phyloP scores from a whole-genome alignment of 495 filamentous ascomycete species.

The Neurospora terricola region DNA sequence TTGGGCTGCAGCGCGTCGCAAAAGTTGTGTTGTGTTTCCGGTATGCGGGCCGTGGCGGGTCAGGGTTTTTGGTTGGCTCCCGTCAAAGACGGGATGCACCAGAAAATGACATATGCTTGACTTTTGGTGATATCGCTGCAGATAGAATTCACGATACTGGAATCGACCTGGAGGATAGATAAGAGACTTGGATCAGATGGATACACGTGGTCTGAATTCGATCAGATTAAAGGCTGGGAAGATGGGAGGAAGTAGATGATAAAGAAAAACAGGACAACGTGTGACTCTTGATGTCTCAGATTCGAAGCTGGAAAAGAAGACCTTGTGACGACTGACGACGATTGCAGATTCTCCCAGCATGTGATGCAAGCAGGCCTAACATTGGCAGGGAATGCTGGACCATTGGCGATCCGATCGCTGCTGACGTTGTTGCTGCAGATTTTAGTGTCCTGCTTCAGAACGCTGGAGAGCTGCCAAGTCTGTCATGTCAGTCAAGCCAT shows the following conservation, averaged over 20 bases:
- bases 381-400: background rate
- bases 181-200: background rate
- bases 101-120: background rate
- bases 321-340: background rate
- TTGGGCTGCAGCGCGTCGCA: background rate
- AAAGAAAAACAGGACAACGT: background rate
- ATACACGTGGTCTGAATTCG: background rate
- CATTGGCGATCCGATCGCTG: background rate
- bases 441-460: background rate
- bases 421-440: constrained; percentile 6
- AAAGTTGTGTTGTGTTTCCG: background rate
- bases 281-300: background rate
- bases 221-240: background rate
- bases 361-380: constrained; percentile 11
- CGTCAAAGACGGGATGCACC: background rate
- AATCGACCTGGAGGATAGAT: background rate
- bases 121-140: background rate
- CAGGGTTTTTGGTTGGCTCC: background rate
- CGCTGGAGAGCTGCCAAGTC: background rate
- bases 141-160: background rate
- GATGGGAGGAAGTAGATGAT: background rate
- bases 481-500: background rate
- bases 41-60: background rate
- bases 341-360: constrained; percentile 1
- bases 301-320: background rate